Conservation (phyloP, 306 rosid genomes). For the Acacia confusa region DNA sequence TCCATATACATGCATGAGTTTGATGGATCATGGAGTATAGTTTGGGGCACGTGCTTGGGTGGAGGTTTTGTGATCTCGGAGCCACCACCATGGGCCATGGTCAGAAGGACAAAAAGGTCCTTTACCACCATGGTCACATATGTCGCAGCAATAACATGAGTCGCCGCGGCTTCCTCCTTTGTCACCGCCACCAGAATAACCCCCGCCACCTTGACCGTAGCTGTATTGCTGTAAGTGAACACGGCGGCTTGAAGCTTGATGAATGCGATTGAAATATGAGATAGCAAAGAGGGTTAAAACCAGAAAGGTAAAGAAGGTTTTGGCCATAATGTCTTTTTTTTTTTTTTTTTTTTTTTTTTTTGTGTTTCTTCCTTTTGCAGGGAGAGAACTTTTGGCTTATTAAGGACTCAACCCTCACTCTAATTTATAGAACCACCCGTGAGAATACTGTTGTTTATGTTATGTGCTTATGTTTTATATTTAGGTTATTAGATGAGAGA, state of each 20-base stretch:
- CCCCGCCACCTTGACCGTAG: not conserved
- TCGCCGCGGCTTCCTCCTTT: not conserved
- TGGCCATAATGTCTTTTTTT: not conserved
- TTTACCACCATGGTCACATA: not conserved
- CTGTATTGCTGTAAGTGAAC: not conserved
- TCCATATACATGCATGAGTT: not conserved
- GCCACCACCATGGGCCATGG: conserved; percentile 3
- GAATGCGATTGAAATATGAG: not conserved
- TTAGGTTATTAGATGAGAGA: not conserved
- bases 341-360: not conserved
- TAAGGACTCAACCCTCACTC: not conserved
- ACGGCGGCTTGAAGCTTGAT: not conserved
- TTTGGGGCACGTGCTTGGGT: not conserved
- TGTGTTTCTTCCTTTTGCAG: not conserved
- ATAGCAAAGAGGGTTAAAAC: not conserved
- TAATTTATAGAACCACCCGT: not conserved
- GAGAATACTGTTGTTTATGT: not conserved
- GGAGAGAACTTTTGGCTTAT: not conserved
- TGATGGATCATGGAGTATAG: not conserved
- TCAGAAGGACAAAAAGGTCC: not conserved
- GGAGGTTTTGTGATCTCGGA: not conserved
- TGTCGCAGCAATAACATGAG: not conserved
- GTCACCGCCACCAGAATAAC: not conserved
- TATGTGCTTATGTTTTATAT: not conserved
- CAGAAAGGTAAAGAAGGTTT: not conserved